phyloP scores from a whole-genome alignment of 495 filamentous ascomycete genomes.

The Daldinia vernicosa region DNA sequence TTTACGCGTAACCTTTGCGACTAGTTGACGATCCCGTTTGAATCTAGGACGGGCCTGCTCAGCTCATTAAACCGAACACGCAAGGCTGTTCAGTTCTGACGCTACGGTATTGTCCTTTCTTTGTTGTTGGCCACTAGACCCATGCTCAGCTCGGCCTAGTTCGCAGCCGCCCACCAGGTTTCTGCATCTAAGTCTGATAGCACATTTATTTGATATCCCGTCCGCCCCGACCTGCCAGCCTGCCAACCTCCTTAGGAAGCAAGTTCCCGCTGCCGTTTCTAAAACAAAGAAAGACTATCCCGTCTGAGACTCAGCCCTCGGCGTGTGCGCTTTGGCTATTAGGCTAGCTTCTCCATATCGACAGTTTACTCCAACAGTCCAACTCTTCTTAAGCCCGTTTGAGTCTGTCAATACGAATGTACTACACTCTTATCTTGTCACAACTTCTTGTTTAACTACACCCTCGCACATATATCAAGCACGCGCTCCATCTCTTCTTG shows the following conservation, averaged over 20 bases:
- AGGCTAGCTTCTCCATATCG: slow-evolving; percentile 32
- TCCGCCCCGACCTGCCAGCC: slow-evolving; percentile 28
- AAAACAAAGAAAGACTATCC: slow-evolving; percentile 45
- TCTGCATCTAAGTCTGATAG: slow-evolving; percentile 27
- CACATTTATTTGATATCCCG: slow-evolving; percentile 37
- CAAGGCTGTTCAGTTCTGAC: slow-evolving; percentile 20
- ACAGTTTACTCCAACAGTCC: slow-evolving; percentile 24
- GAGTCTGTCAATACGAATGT: slow-evolving; percentile 39
- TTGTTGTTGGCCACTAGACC: slow-evolving; percentile 39
- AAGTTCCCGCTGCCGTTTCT: slow-evolving; percentile 40
- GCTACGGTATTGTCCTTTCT: slow-evolving; percentile 42
- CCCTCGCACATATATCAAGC: slow-evolving; percentile 43
- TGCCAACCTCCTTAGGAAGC: slow-evolving; percentile 39
- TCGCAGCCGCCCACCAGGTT: slow-evolving; percentile 37
- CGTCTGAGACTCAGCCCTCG: slow-evolving; percentile 42
- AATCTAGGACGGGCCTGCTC: slow-evolving; percentile 26
- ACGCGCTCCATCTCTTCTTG: slow-evolving; percentile 29
- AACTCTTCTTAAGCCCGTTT: slow-evolving; percentile 27
- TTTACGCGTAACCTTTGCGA: slow-evolving; percentile 29
- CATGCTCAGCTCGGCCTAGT: slow-evolving; percentile 40
- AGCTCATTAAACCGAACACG: slow-evolving; percentile 42
- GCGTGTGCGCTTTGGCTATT: slow-evolving; percentile 41
- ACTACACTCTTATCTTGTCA: slow-evolving; percentile 35
- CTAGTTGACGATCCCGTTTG: slow-evolving; percentile 38
- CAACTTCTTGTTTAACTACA: slow-evolving; percentile 28